phyloP scores from a whole-genome alignment of 768 basidiomycete species.

The Rhizopogon vulgaris region DNA sequence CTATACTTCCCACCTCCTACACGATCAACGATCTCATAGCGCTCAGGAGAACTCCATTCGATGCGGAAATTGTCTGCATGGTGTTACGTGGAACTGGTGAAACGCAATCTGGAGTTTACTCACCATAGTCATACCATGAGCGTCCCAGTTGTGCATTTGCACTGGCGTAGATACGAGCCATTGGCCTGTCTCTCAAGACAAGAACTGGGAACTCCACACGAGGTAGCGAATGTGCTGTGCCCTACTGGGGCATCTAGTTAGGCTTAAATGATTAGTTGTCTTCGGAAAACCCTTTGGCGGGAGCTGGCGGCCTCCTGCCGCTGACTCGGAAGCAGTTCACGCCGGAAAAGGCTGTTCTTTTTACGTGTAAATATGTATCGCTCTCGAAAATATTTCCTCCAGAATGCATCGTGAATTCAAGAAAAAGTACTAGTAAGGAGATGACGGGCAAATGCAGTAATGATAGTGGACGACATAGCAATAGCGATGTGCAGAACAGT shows the following conservation, averaged over 20 bases:
- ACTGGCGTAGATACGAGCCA: slow-evolving; percentile 50
- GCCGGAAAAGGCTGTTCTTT: background rate
- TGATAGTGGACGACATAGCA: slow-evolving; percentile 20
- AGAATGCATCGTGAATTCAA: slow-evolving; percentile 16
- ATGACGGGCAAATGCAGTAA: slow-evolving; percentile 16
- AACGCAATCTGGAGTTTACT: slow-evolving; percentile 8
- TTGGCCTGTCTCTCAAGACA: slow-evolving; percentile 16
- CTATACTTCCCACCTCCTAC: slow-evolving; percentile 64
- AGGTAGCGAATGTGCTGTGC: slow-evolving; percentile 11
- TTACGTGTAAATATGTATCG: background rate
- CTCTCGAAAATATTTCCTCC: background rate
- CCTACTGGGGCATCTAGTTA: slow-evolving; percentile 19
- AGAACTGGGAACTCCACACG: slow-evolving; percentile 12
- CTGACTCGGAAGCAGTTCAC: background rate
- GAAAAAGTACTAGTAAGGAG: background rate
- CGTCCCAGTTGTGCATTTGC: slow-evolving; percentile 53
- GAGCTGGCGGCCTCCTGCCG: too few species aligned
- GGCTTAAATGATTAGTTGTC: slow-evolving; percentile 11
- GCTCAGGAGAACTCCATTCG: slow-evolving; percentile 61
- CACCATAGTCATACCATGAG: slow-evolving; percentile 62
- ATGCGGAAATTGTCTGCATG: slow-evolving; percentile 49
- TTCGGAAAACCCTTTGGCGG: slow-evolving; percentile 13
- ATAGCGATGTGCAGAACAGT: slow-evolving; percentile 15
- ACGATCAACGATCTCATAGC: slow-evolving; percentile 59
- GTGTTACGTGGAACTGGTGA: slow-evolving; percentile 1